Percentiles rank a stretch among this genome's conserved stretches.
Evolutionary conservation across 306 rosid species (phyloP).

Genomic region (Glycine soja): DNA sequence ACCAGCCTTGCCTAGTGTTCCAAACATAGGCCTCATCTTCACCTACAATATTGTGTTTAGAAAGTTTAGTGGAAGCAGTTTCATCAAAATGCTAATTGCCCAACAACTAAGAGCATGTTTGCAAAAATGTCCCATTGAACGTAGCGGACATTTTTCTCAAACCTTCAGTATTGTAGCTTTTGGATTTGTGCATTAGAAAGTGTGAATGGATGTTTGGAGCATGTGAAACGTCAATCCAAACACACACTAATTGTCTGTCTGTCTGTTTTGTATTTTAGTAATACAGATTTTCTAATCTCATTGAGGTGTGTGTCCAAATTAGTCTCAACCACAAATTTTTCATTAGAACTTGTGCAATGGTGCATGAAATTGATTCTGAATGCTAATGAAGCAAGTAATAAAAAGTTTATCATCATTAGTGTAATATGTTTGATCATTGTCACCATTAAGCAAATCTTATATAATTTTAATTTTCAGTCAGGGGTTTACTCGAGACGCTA

Average conservation of each 20-base stretch:
- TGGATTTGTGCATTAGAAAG: no score
- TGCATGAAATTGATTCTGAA: not conserved
- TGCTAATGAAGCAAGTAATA: not conserved
- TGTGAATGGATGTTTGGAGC: no score
- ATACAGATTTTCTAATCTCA: no score
- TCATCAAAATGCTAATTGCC: conserved; percentile 20
- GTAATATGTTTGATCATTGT: not conserved
- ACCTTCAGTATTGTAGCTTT: no score
- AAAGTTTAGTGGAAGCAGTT: not conserved
- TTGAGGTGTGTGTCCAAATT: not conserved
- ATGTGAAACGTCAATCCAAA: no score
- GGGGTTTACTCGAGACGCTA: not conserved
- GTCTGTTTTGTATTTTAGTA: not conserved
- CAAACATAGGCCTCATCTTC: conserved; percentile 80
- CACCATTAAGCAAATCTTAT: not conserved
- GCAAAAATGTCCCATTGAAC: no score
- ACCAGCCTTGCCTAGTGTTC: conserved; percentile 77
- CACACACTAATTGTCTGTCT: not conserved
- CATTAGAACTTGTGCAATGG: not conserved
- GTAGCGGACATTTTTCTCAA: no score
- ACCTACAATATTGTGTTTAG: conserved; percentile 55
- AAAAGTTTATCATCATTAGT: not conserved
- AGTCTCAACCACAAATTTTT: not conserved
- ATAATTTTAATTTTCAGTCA: conserved; percentile 5
- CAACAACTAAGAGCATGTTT: not conserved